Percentiles rank a stretch among this genome's conserved stretches.
phyloP scores from a whole-genome alignment of 1,139 yeast species.

The Yamadazyma friedrichii region DNA sequence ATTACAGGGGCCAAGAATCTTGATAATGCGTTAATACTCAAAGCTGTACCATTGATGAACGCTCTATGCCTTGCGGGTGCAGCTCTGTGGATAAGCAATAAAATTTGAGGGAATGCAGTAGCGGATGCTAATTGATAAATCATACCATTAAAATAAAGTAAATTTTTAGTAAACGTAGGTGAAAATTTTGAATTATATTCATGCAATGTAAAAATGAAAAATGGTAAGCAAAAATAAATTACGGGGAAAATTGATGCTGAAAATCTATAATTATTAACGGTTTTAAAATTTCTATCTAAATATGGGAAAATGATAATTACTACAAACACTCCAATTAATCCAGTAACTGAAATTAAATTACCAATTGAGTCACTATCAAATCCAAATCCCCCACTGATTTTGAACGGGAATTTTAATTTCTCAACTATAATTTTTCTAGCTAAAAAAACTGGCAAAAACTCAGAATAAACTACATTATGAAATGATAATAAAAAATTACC shows the following conservation, averaged over 20 bases:
- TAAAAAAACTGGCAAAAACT: slow-evolving; percentile 58
- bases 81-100: slow-evolving; percentile 46
- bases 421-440: slow-evolving; percentile 43
- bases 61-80: slow-evolving; percentile 50
- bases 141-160: slow-evolving; percentile 22
- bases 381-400: slow-evolving; percentile 31
- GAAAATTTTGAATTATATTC: slow-evolving; percentile 27
- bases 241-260: slow-evolving; percentile 46
- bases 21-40: slow-evolving; percentile 53
- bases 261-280: slow-evolving; percentile 43
- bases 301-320: slow-evolving; percentile 54
- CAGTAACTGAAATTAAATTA: slow-evolving; percentile 52
- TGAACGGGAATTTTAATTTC: slow-evolving; percentile 35
- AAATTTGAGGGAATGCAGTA: slow-evolving; percentile 16
- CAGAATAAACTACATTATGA: slow-evolving; percentile 55
- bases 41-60: slow-evolving; percentile 48
- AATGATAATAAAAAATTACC: slow-evolving; percentile 20
- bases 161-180: slow-evolving; percentile 21
- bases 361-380: slow-evolving; percentile 51
- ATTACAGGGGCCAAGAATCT: slow-evolving; percentile 57
- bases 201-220: slow-evolving; percentile 42
- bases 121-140: slow-evolving; percentile 40
- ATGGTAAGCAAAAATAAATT: slow-evolving; percentile 50
- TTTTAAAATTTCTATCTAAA: slow-evolving; percentile 49
- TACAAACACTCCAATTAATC: slow-evolving; percentile 53